Conservation (phyloP, 2,329 filamentous ascomycete genomes). For the Xylaria digitata region DNA sequence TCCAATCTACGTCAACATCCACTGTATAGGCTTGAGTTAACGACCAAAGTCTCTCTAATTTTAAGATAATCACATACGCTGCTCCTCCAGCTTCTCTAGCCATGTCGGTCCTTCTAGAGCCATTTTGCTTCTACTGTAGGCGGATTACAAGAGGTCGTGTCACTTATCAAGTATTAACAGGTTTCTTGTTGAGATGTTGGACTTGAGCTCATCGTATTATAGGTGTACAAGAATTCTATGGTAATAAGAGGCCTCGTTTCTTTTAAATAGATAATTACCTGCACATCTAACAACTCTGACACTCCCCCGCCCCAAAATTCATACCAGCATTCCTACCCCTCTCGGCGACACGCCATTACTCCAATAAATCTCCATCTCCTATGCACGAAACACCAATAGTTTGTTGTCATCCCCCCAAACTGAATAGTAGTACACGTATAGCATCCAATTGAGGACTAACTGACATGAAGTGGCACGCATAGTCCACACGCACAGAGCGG, state of each 20-base stretch:
- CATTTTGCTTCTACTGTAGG: slow-evolving; percentile 7
- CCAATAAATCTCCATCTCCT: slow-evolving; percentile 16
- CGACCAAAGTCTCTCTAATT: not conserved
- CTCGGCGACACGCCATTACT: slow-evolving; percentile 19
- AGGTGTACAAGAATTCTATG: not conserved
- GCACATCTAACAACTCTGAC: slow-evolving; percentile 1
- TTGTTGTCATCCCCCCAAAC: not conserved
- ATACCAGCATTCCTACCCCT: slow-evolving; percentile 25
- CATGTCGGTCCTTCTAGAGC: slow-evolving; percentile 25
- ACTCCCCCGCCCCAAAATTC: not conserved
- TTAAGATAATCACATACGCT: slow-evolving; percentile 15
- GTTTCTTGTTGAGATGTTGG: not conserved
- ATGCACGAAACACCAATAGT: slow-evolving; percentile 21
- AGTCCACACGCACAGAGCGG: not conserved
- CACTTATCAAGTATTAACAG: not conserved
- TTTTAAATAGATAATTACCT: not conserved
- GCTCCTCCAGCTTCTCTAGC: slow-evolving; percentile 32
- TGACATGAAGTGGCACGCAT: not conserved
- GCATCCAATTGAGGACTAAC: slow-evolving; percentile 8
- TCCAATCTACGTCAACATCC: slow-evolving; percentile 64
- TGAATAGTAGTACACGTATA: not conserved
- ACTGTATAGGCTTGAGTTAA: slow-evolving; percentile 49
- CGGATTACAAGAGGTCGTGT: not conserved
- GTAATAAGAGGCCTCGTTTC: not conserved
- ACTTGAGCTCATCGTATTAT: not conserved